Evolutionary conservation across 139 green algal species (phyloP), one percentile per base, ranked within the genome.

Genomic region (Asterochloris erici): DNA sequence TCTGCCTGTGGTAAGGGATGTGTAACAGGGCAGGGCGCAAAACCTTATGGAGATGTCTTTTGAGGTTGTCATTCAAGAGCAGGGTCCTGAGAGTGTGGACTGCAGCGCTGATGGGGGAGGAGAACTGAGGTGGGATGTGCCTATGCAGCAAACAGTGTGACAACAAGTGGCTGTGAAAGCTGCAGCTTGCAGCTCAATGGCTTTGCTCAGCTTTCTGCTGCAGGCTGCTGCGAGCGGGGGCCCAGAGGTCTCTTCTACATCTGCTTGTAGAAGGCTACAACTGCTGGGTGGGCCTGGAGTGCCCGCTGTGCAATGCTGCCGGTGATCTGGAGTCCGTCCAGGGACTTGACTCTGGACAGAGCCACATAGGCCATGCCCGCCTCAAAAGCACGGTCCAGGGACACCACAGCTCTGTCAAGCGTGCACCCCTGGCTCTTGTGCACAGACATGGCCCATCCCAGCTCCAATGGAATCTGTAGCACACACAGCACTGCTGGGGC

Each of bases 351-450:
- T 6, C 92, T 84, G 64, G 74, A 82, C 12, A 96, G 87, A 6
- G 92, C 92, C 24, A 96, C 92, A 78, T 96, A 96, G 10, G 89
- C 88, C 90, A 93, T 92, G 54, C 92, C 92, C 16, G 88, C 77
- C 79, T 92, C 92, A 81, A 96, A 96, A 0, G 86, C 86, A 0
- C 81, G 79, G 23, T 84, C 79, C 24, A 94, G 79, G 75, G 15
- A 81, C 21, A 93, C 83, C 85, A 90, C 83, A 14, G 85, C 86
- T 24, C 73, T 63, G 84, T 95, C 91, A n/a, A 96, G 78, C 12
- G 89, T 94, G 91, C 95, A 90, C 38, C 92, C 92, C 80, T 96
- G 92, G 27, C 73, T 89, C 85, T 94, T 94, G 85, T 96, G 92
- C 73, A 96, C 83, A 66, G 77, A 88, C 73, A 95, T 77, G 16